A percentile compares a stretch with the other conserved stretches of the same genome.
These are phyloP conservation scores for Naganishia sp. DNA, from an alignment of 1,284 basidiomycete species.

Conservation along the genomic window DNA sequence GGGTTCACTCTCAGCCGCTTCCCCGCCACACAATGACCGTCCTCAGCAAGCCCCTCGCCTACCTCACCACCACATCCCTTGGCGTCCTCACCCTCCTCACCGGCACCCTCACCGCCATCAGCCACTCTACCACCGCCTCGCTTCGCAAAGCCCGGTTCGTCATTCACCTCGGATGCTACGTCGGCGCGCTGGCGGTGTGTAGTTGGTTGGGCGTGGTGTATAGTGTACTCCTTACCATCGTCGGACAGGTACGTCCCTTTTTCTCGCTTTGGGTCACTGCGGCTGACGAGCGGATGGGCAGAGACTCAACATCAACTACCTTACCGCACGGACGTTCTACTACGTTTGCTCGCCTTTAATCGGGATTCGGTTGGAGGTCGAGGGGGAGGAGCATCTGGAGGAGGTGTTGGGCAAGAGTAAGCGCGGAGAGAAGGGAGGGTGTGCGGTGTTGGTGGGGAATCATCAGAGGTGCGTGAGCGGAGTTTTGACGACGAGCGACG, in stretches of 20 bases:
- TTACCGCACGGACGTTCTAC: conserved; percentile 86
- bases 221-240: conserved; percentile 67
- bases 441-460: conserved; percentile 76
- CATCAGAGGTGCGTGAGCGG: conserved; percentile 68
- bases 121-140: conserved; percentile 13
- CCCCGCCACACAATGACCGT: conserved; percentile 32
- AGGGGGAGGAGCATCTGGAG: conserved; percentile 78
- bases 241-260: conserved; percentile 58
- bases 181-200: conserved; percentile 70
- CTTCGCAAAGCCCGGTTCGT: conserved; percentile 57
- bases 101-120: conserved; percentile 8
- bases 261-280: background rate
- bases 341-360: conserved; percentile 65
- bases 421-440: conserved; percentile 49
- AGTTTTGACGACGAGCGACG: background rate
- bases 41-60: conserved; percentile 49
- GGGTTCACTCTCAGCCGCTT: no score
- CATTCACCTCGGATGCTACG: conserved; percentile 70
- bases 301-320: conserved; percentile 79
- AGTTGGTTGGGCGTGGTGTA: conserved; percentile 75
- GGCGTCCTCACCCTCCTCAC: conserved; percentile 48
- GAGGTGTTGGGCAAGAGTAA: conserved; percentile 58
- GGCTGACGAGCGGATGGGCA: conserved; percentile 41
- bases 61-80: conserved; percentile 47
- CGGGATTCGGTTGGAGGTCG: conserved; percentile 73